A percentile compares a stretch with the other conserved stretches of the same genome.
Evolutionary conservation across 2,329 filamentous ascomycete genomes (phyloP).

Genomic region (Tricladium varicosporioides): DNA sequence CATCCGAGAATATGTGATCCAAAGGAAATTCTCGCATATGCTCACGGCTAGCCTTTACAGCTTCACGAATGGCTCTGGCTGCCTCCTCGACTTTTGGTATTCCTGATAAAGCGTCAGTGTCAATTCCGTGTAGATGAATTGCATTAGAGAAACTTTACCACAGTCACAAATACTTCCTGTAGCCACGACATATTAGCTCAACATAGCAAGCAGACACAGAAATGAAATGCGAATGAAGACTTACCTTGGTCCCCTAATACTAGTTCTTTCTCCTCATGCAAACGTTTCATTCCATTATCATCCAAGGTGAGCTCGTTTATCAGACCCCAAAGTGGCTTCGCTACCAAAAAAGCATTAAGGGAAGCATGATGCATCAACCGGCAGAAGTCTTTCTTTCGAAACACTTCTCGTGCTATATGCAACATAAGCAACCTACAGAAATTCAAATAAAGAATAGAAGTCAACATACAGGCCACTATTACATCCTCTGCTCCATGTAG

Average conservation of each 20-base stretch:
- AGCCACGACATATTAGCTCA: slow-evolving; percentile 10
- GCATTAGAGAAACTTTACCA: background rate
- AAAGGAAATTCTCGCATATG: background rate
- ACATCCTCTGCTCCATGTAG: slow-evolving; percentile 13
- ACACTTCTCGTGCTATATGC: slow-evolving; percentile 6
- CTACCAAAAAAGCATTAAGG: slow-evolving; percentile 7
- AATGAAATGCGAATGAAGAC: background rate
- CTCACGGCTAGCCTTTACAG: background rate
- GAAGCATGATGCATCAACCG: slow-evolving; percentile 11
- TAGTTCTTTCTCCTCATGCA: slow-evolving; percentile 7
- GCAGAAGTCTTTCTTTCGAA: slow-evolving; percentile 11
- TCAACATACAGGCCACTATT: slow-evolving; percentile 8
- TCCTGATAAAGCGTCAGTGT: slow-evolving; percentile 8
- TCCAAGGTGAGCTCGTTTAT: slow-evolving; percentile 6
- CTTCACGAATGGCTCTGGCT: background rate
- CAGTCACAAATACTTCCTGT: slow-evolving; percentile 14
- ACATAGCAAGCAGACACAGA: background rate
- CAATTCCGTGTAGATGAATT: background rate
- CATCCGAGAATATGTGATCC: slow-evolving; percentile 8
- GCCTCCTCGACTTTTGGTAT: slow-evolving; percentile 5
- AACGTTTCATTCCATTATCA: slow-evolving; percentile 8
- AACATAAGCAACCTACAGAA: slow-evolving; percentile 1
- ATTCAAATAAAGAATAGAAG: background rate
- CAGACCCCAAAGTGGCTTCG: slow-evolving; percentile 6
- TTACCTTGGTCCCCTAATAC: slow-evolving; percentile 12